These are phyloP conservation scores for Grosmannia penicillata DNA, from an alignment of 2,329 filamentous ascomycete species.

Conservation along the genomic window DNA sequence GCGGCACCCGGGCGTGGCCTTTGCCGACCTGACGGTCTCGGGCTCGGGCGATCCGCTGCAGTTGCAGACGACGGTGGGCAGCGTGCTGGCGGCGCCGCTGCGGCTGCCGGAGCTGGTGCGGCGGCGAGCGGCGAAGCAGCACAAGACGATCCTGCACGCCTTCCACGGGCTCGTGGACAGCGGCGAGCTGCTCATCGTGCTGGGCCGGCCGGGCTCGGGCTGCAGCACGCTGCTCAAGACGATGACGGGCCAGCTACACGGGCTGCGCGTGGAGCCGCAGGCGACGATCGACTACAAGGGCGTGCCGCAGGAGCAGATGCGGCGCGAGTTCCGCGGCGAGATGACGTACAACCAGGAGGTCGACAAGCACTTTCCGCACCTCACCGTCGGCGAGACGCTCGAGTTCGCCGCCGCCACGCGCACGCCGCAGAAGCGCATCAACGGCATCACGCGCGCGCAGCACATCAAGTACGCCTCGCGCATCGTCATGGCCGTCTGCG, in stretches of 20 bases:
- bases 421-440: background rate
- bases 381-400: slow-evolving; percentile 53
- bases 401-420: slow-evolving; percentile 26
- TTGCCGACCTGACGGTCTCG: slow-evolving; percentile 52
- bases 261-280: slow-evolving; percentile 33
- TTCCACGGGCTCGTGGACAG: slow-evolving; percentile 39
- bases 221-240: slow-evolving; percentile 44
- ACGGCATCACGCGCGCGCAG: background rate
- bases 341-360: slow-evolving; percentile 64
- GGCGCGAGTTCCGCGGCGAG: slow-evolving; percentile 47
- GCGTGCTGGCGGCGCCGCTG: slow-evolving; percentile 35
- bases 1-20: slow-evolving; percentile 46
- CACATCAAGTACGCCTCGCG: background rate
- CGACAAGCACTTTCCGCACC: slow-evolving; percentile 50
- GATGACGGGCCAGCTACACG: slow-evolving; percentile 43
- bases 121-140: slow-evolving; percentile 33
- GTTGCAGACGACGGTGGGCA: slow-evolving; percentile 52
- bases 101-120: slow-evolving; percentile 34
- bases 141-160: slow-evolving; percentile 42
- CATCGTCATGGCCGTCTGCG: slow-evolving; percentile 48
- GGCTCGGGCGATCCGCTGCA: slow-evolving; percentile 53
- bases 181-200: slow-evolving; percentile 41
- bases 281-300: slow-evolving; percentile 49
- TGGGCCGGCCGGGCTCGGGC: slow-evolving; percentile 41
- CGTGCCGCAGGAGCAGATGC: slow-evolving; percentile 34